Conservation (phyloP, 305 asterid species). For the Vinca major region DNA sequence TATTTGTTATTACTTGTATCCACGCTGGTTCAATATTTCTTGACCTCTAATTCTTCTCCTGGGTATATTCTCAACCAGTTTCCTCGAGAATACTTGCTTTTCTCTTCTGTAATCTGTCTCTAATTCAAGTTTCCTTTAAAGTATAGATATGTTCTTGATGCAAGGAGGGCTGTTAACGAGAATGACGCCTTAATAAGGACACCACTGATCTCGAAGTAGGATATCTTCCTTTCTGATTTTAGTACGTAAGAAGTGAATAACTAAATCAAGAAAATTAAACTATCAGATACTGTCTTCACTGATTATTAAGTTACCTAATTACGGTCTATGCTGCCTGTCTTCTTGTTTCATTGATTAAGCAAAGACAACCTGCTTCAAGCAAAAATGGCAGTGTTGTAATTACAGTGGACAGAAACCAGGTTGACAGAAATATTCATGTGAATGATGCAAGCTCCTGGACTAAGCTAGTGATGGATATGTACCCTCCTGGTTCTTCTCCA, state of each 20-base stretch:
- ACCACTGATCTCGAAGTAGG: conserved; percentile 64
- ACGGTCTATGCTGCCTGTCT: conserved; percentile 23
- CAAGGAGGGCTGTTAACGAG: conserved; percentile 65
- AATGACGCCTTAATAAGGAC: conserved; percentile 49
- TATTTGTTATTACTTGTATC: conserved; percentile 53
- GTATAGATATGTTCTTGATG: conserved; percentile 67
- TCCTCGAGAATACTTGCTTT: conserved; percentile 7
- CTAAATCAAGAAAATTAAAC: background rate
- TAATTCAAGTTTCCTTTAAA: conserved; percentile 17
- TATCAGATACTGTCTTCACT: conserved; percentile 12
- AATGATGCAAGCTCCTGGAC: conserved; percentile 71
- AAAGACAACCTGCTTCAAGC: conserved; percentile 97
- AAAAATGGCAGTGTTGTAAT: conserved; percentile 61
- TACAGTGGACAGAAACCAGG: conserved; percentile 38
- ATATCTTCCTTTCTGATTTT: conserved; percentile 24
- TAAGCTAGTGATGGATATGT: conserved; percentile 81
- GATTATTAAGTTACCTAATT: conserved; percentile 30
- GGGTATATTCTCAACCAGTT: conserved; percentile 41
- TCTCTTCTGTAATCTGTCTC: conserved; percentile 11
- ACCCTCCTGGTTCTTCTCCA: conserved; percentile 58
- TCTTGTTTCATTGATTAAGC: conserved; percentile 61
- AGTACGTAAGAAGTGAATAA: conserved; percentile 7
- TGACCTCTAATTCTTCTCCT: conserved; percentile 81
- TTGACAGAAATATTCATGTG: conserved; percentile 39
- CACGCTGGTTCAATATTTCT: conserved; percentile 72